phyloP scores from a whole-genome alignment of 2,329 filamentous ascomycete genomes.

The Xylariaceae sp. region DNA sequence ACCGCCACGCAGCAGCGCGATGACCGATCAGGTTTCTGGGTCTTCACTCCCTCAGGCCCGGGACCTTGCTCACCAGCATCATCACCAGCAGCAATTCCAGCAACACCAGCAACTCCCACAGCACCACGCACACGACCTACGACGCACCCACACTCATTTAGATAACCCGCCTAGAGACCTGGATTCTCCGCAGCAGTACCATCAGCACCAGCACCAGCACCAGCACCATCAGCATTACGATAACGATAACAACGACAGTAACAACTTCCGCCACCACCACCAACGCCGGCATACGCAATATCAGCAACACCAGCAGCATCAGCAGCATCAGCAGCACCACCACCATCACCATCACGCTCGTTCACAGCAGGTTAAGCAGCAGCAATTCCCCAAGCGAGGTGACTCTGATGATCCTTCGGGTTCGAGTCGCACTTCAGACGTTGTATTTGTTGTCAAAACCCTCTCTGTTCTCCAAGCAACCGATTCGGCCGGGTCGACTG shows the following conservation, averaged over 20 bases:
- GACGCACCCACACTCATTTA: slow-evolving; percentile 32
- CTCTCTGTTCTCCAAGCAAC: slow-evolving; percentile 51
- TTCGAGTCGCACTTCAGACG: slow-evolving; percentile 17
- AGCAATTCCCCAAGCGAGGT: slow-evolving; percentile 18
- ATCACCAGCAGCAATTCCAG: slow-evolving; percentile 7
- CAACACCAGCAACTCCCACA: background rate
- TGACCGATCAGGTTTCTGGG: slow-evolving; percentile 42
- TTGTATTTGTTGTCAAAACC: slow-evolving; percentile 47
- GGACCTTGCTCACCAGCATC: slow-evolving; percentile 24
- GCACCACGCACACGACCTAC: background rate
- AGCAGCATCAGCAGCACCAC: slow-evolving; percentile 17
- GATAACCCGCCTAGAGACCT: slow-evolving; percentile 14
- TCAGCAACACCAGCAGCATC: slow-evolving; percentile 25
- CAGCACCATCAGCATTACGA: slow-evolving; percentile 19
- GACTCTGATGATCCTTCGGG: slow-evolving; percentile 15
- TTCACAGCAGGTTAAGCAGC: slow-evolving; percentile 21
- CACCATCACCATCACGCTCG: slow-evolving; percentile 32
- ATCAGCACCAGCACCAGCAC: slow-evolving; percentile 7
- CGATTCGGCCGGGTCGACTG: slow-evolving; percentile 42
- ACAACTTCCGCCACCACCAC: slow-evolving; percentile 32
- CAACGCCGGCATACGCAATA: slow-evolving; percentile 12
- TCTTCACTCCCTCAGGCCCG: slow-evolving; percentile 47
- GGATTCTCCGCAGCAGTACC: slow-evolving; percentile 11
- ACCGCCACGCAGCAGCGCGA: slow-evolving; percentile 38
- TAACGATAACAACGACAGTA: slow-evolving; percentile 19